Conservation (phyloP, 2,329 filamentous ascomycete genomes). For the Parastagonospora avenae region DNA sequence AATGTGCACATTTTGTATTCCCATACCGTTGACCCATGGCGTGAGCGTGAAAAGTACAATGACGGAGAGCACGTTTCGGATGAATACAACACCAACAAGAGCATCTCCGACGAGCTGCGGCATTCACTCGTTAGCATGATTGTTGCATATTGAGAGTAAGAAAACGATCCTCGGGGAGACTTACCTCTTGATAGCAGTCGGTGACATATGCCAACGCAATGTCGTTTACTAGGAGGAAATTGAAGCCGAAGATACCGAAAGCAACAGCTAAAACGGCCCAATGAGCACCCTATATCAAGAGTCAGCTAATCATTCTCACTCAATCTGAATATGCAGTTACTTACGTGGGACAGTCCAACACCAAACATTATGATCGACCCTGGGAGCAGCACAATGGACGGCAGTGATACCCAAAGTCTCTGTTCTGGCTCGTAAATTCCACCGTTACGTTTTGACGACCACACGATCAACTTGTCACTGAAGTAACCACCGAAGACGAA, state of each 20-base stretch:
- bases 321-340: background rate
- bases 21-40: slow-evolving; percentile 49
- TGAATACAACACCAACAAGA: slow-evolving; percentile 52
- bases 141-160: background rate
- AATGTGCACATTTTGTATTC: slow-evolving; percentile 50
- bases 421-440: slow-evolving; percentile 55
- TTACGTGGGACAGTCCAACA: slow-evolving; percentile 29
- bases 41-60: slow-evolving; percentile 55
- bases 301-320: slow-evolving; percentile 1
- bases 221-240: slow-evolving; percentile 38
- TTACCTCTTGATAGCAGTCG: slow-evolving; percentile 36
- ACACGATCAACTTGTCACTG: slow-evolving; percentile 33
- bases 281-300: slow-evolving; percentile 19
- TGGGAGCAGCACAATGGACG: slow-evolving; percentile 39
- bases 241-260: slow-evolving; percentile 47
- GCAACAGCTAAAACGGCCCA: slow-evolving; percentile 44
- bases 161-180: background rate
- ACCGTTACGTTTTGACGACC: slow-evolving; percentile 42
- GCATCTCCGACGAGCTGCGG: slow-evolving; percentile 52
- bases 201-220: slow-evolving; percentile 49
- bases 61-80: slow-evolving; percentile 52
- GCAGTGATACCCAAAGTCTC: slow-evolving; percentile 49
- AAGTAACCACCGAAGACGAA: slow-evolving; percentile 23
- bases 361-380: slow-evolving; percentile 50
- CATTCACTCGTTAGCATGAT: background rate